phyloP scores from a whole-genome alignment of 805 yeast species.

The Lipomyces kockii region DNA sequence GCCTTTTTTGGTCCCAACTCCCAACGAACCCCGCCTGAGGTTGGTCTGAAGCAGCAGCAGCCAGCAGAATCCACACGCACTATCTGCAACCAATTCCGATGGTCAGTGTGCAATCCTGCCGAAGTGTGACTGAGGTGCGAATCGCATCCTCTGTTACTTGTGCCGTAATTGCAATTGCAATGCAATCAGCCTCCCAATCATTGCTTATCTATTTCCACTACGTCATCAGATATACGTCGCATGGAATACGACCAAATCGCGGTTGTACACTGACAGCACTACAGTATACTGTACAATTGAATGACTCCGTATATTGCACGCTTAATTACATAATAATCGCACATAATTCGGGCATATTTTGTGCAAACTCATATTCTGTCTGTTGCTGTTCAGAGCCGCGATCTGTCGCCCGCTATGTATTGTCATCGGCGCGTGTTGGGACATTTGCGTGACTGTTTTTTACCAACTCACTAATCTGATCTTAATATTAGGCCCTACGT shows the following conservation, averaged over 20 bases:
- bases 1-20: conserved; percentile 1
- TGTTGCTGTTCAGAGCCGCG: neutral
- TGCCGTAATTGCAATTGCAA: neutral
- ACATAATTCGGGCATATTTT: neutral
- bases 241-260: neutral
- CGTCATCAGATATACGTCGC: neutral
- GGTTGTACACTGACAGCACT: neutral
- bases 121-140: neutral
- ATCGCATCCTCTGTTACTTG: neutral
- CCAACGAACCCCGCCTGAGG: neutral
- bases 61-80: neutral
- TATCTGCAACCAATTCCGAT: neutral
- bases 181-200: neutral
- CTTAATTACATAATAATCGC: neutral
- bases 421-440: neutral
- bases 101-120: neutral
- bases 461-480: conserved; percentile 12
- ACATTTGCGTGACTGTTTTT: conserved; percentile 25
- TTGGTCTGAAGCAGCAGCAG: neutral
- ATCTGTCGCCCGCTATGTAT: neutral
- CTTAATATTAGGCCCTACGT: too few relatives aligned
- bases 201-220: neutral
- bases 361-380: neutral
- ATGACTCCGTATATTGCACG: neutral
- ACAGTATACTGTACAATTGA: neutral